phyloP scores from a whole-genome alignment of 352 stramenopile genomes.

The Phytophthora melonis region DNA sequence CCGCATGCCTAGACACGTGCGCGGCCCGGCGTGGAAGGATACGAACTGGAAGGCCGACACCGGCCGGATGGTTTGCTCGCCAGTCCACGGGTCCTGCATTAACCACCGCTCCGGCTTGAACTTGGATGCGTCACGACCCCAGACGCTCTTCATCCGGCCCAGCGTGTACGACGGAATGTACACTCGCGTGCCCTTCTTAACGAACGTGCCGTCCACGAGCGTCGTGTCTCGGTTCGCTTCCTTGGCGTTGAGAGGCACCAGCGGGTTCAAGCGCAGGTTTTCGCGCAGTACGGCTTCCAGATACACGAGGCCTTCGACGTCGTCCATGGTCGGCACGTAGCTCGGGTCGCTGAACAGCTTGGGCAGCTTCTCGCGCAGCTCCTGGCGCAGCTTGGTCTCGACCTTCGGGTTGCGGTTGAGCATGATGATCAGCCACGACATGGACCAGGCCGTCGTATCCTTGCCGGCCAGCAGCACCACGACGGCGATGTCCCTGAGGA shows the following conservation, averaged over 20 bases:
- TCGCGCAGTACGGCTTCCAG: constrained; percentile 69
- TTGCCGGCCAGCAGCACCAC: constrained; percentile 76
- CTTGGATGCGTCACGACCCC: constrained; percentile 61
- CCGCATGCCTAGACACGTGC: constrained; percentile 45
- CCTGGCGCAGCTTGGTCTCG: constrained; percentile 50
- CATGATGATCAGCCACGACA: constrained; percentile 80
- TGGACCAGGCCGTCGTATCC: constrained; percentile 76
- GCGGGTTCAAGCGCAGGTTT: constrained; percentile 72
- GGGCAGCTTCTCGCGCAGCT: constrained; percentile 56
- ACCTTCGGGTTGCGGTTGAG: constrained; percentile 71
- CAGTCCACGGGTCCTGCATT: constrained; percentile 41
- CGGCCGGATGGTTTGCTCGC: constrained; percentile 32
- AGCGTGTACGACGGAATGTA: constrained; percentile 69
- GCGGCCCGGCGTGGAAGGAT: constrained; percentile 45
- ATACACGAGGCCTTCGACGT: constrained; percentile 66
- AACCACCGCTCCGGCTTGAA: constrained; percentile 77
- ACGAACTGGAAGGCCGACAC: constrained; percentile 49
- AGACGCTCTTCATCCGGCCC: constrained; percentile 56
- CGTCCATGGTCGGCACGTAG: constrained; percentile 52
- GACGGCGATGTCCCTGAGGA: constrained; percentile 75
- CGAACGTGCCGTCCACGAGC: constrained; percentile 62
- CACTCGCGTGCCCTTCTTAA: constrained; percentile 58
- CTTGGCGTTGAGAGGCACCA: constrained; percentile 67
- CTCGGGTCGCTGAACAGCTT: constrained; percentile 36
- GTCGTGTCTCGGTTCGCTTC: constrained; percentile 61